Conservation (phyloP, 345 rosid genomes). For the Salix caprea region DNA sequence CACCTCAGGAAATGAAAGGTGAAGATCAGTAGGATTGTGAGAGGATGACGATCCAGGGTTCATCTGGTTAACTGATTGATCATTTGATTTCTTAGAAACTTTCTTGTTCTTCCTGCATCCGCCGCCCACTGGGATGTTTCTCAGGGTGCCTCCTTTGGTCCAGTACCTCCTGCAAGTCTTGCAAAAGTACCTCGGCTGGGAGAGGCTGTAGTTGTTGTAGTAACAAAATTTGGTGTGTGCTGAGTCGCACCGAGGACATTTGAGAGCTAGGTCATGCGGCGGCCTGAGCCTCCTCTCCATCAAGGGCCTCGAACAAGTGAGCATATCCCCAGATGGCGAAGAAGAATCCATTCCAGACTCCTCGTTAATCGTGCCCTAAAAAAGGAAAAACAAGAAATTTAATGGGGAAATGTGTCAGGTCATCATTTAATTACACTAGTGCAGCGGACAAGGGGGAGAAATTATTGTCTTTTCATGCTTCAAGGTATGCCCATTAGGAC, state of each 20-base stretch:
- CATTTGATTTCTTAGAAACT: slow-evolving; percentile 47
- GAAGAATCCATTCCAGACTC: slow-evolving; percentile 62
- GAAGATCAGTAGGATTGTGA: slow-evolving; percentile 49
- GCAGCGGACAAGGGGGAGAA: not conserved
- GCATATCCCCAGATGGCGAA: slow-evolving; percentile 81
- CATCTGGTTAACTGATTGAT: slow-evolving; percentile 28
- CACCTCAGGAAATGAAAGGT: slow-evolving; percentile 49
- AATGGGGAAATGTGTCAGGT: slow-evolving; percentile 13
- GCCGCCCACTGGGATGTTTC: slow-evolving; percentile 97
- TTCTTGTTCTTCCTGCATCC: slow-evolving; percentile 93
- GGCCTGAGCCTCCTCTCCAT: slow-evolving; percentile 93
- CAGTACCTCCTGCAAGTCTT: slow-evolving; percentile 96
- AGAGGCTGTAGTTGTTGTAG: slow-evolving; percentile 97
- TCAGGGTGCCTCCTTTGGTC: slow-evolving; percentile 93
- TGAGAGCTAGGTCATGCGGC: slow-evolving; percentile 80
- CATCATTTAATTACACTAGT: not conserved
- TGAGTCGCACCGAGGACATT: slow-evolving; percentile 94
- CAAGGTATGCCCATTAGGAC: not conserved
- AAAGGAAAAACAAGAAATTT: not conserved
- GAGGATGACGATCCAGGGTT: slow-evolving; percentile 25
- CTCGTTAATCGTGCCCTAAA: slow-evolving; percentile 54
- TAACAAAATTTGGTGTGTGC: slow-evolving; percentile 93
- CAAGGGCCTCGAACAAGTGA: slow-evolving; percentile 75
- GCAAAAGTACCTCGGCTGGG: slow-evolving; percentile 97
- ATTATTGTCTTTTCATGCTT: slow-evolving; percentile 4